Base-by-base conservation (phyloP, 768 basidiomycete genomes). In the Dictyophora rubrovolvata region DNA sequence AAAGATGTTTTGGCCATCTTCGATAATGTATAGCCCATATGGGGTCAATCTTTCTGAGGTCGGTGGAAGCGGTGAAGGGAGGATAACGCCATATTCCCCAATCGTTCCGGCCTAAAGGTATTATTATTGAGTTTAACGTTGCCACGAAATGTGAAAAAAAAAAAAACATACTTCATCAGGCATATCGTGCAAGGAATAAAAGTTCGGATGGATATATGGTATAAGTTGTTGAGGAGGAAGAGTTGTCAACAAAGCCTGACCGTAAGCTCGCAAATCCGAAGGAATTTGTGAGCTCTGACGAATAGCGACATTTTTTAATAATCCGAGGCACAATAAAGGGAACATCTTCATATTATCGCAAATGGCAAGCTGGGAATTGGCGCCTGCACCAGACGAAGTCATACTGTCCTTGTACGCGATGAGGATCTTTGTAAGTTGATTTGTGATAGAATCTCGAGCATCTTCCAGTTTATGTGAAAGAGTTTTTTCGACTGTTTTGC, bases 171-270 rank as follows among this genome's bases (percentile, higher is more conserved):
- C 91, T 75, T 96, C 92, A 20, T 87, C 83, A 14, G 87, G 81
- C 96, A 99, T 99, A 68, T 86, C 93, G 74, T 98, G 95, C 61
- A 99, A 73, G 4, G 93, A 89, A 73, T 95, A 98, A 79, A 99
- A 96, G 16, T 81, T 81, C 2, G 96, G 94, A 73, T 98, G 90
- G 64, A 98, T 81, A 71, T 96, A 98, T 0, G 96, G 93, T 59
- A 98, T 78, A 53, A 99, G 81, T 10, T 87, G 72, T 75, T 99
- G 91, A 1, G 92, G 86, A 0, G 96, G 96, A 53, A 98, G 70
- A 7, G 93, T 89, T 0, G 91, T 91, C 64, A 98, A 78, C 35
- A 99, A 74, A 5, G 87, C 87, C 72, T 98, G 94, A 1, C 95
- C 91, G 67, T 98, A 98, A 10, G 93, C 89, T 63, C 96, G 78